Evolutionary conservation across 2,329 filamentous ascomycete species (phyloP).

Genomic region (Dactylellina leptospora): DNA sequence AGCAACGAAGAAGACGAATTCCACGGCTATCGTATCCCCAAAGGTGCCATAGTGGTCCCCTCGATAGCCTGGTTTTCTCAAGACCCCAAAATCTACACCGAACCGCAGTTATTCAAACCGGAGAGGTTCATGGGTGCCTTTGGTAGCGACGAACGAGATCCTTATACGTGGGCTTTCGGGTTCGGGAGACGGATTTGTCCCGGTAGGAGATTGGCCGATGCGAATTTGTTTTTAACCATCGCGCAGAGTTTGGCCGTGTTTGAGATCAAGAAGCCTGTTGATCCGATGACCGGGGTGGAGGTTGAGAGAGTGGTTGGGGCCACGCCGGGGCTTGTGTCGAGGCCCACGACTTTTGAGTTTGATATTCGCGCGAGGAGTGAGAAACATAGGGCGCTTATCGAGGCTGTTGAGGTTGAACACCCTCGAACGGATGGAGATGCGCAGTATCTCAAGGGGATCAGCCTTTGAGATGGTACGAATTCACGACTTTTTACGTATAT

Average conservation of each 20-base stretch:
- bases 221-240: conserved; percentile 64
- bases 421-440: conserved; percentile 22
- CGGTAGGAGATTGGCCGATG: conserved; percentile 67
- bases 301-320: conserved; percentile 25
- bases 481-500: too few species aligned
- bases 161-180: conserved; percentile 67
- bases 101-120: conserved; percentile 71
- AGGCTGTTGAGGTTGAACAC: conserved; percentile 10
- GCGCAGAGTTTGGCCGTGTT: conserved; percentile 65
- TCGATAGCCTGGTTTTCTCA: conserved; percentile 68
- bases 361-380: conserved; percentile 34
- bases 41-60: conserved; percentile 66
- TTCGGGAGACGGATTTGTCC: conserved; percentile 69
- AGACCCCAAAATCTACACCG: conserved; percentile 69
- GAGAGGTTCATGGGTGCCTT: conserved; percentile 64
- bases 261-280: conserved; percentile 57
- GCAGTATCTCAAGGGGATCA: conserved; percentile 1
- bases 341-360: conserved; percentile 17
- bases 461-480: not conserved
- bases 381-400: conserved; percentile 4
- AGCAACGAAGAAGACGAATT: conserved; percentile 66
- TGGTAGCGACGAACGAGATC: conserved; percentile 56
- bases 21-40: conserved; percentile 66
- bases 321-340: conserved; percentile 29
- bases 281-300: conserved; percentile 46